Base-by-base conservation (phyloP, 2,329 filamentous ascomycete genomes). In the Ramichloridium luteum region DNA sequence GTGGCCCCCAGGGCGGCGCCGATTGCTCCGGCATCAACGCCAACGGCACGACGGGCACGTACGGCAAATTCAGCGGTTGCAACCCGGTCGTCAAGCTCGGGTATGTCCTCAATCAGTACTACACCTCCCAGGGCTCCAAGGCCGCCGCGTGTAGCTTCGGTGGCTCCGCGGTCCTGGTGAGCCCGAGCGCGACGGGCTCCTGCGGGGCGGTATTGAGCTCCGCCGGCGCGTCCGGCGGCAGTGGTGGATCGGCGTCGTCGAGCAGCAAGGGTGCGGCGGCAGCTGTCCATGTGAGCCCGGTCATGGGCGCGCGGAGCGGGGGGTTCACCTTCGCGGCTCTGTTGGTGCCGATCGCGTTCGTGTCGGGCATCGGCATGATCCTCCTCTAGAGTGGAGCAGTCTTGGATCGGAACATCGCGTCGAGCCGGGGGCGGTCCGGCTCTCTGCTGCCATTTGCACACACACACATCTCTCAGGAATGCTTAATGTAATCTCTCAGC, bases 1-100 rank as follows among this genome's bases (percentile, higher is more conserved):
- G 82, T 60, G 77, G 72, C 32, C 28, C 4, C 4, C 48, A 58
- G 25, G 46, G 51, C 40, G 54, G 60, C 27, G 53, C 59, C 26
- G 66, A 68, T 43, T 88, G 82, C 60, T 59, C 56, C 13, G 80
- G 77, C 32, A 84, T 90, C 58, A 62, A 59, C 41, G 68, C 66
- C 43, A 79, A 86, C 57, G 69, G 70, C 31, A 72, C 68, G 36
- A 68, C 65, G n/a, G 82, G 80, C 49, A 60, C 68, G 37, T 90
- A 81, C 56, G 82, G 82, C 45, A 70, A 77, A 32, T 84, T 80
- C 65, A 72, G 74, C 55, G 82, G 84, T 74, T 90, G 82, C 65
- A 64, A 65, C 44, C 49, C 71, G 45, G 65, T 67, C 45, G 67
- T 81, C 58, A 72, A 85, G 67, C 71, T 90, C 20, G 72, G 72